phyloP scores from a whole-genome alignment of 2,329 filamentous ascomycete genomes.

The Didymella arachidicola region DNA sequence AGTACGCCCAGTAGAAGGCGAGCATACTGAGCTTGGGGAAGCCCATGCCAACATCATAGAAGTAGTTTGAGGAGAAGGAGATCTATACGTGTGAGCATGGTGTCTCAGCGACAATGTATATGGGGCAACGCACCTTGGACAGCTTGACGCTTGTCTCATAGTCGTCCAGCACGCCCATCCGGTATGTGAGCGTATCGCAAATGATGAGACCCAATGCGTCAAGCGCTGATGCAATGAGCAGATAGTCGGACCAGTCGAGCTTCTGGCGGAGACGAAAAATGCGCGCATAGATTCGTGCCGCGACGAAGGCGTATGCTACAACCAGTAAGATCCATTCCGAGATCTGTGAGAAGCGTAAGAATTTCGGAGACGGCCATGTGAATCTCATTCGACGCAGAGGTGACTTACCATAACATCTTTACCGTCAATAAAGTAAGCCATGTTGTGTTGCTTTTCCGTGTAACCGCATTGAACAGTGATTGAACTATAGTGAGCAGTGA shows the following conservation, averaged over 20 bases:
- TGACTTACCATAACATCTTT: constrained; percentile 30
- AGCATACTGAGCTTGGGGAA: constrained; percentile 39
- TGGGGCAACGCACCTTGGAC: constrained; percentile 25
- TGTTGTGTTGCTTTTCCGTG: constrained; percentile 2
- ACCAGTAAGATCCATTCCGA: constrained; percentile 32
- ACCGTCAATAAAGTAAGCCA: constrained; percentile 28
- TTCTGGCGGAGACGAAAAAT: constrained; percentile 26
- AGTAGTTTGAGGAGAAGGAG: constrained; percentile 36
- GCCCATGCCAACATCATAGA: constrained; percentile 37
- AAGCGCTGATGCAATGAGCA: constrained; percentile 27
- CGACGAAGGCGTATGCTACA: constrained; percentile 30
- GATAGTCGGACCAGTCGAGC: constrained; percentile 28
- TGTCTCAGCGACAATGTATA: too few relatives aligned
- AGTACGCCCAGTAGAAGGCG: constrained; percentile 35
- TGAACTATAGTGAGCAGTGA: background rate
- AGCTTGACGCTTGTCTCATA: constrained; percentile 29
- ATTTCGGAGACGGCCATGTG: background rate
- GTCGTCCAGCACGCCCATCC: constrained; percentile 31
- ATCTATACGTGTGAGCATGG: constrained; percentile 19
- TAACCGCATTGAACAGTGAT: background rate
- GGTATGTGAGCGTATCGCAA: constrained; percentile 29
- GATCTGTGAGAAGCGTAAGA: constrained; percentile 19
- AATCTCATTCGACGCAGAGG: background rate
- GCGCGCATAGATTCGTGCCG: constrained; percentile 27
- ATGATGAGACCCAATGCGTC: constrained; percentile 28